These are phyloP conservation scores for Hyaloscypha hepaticicola DNA, from an alignment of 495 filamentous ascomycete species.

Conservation along the genomic window DNA sequence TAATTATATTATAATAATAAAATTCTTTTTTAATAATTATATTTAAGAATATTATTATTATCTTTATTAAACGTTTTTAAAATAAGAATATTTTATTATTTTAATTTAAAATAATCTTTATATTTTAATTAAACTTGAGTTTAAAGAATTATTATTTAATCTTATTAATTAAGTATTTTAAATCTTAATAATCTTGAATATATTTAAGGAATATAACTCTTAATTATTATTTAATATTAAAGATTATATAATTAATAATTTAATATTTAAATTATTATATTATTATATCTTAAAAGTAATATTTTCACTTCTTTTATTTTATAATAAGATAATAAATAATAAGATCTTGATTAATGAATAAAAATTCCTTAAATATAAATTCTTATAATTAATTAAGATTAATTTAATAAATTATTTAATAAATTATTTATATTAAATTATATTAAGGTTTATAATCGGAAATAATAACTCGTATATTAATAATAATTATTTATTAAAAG, in stretches of 20 bases:
- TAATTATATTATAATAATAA: constrained; percentile 33
- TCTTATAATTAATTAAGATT: constrained; percentile 35
- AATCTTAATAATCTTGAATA: constrained; percentile 32
- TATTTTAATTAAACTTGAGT: constrained; percentile 29
- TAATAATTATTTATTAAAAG: too few species aligned
- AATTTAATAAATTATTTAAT: constrained; percentile 37
- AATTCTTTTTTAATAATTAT: constrained; percentile 38
- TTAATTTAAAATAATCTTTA: constrained; percentile 26
- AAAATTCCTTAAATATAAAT: constrained; percentile 32
- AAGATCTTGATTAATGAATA: constrained; percentile 33
- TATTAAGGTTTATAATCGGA: constrained; percentile 35
- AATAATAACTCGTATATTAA: constrained; percentile 36
- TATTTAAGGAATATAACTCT: constrained; percentile 33
- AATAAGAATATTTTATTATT: constrained; percentile 26
- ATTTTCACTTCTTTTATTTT: constrained; percentile 27
- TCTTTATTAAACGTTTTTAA: constrained; percentile 36
- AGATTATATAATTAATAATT: constrained; percentile 33
- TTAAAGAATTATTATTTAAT: constrained; percentile 33
- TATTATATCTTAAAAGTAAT: constrained; percentile 26
- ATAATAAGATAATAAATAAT: constrained; percentile 30
- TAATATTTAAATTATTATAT: constrained; percentile 31
- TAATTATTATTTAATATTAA: constrained; percentile 29
- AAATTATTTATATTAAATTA: constrained; percentile 37
- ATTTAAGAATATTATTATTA: constrained; percentile 34
- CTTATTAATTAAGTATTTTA: constrained; percentile 36